Percentiles rank a stretch among this genome's conserved stretches.
Conservation (phyloP, 306 rosid genomes). For the Fragaria ananassa region DNA sequence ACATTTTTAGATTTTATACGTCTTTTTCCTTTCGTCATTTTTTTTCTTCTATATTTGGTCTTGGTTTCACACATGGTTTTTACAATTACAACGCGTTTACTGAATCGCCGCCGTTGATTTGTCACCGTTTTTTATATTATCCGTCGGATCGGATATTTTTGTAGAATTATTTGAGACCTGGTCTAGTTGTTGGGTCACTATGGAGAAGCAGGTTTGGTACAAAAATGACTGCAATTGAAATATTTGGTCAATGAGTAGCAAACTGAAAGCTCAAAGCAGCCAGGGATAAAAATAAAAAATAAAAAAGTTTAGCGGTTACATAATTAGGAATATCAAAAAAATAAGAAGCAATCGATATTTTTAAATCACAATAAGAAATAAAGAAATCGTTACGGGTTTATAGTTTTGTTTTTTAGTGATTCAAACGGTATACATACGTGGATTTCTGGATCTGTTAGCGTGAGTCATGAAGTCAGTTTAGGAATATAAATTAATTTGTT, state of each 20-base stretch:
- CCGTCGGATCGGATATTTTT: neutral
- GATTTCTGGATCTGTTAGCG: too few relatives aligned
- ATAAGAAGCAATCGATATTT: too few relatives aligned
- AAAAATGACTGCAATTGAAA: neutral
- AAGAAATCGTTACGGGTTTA: too few relatives aligned
- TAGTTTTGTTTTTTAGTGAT: too few relatives aligned
- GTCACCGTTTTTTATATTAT: neutral
- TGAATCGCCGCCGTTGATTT: neutral
- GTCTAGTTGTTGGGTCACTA: neutral
- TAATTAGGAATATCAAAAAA: neutral
- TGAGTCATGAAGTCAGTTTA: too few relatives aligned
- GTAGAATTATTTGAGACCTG: neutral
- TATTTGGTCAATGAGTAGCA: neutral
- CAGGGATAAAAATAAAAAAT: too few relatives aligned
- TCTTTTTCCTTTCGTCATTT: neutral
- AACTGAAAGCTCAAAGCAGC: neutral
- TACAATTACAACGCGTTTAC: neutral
- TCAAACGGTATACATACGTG: fast-evolving
- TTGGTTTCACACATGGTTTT: neutral
- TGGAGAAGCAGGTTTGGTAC: slow-evolving; percentile 1
- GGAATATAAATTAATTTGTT: too few relatives aligned
- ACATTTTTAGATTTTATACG: neutral
- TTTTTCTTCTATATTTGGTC: neutral
- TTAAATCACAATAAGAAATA: too few relatives aligned
- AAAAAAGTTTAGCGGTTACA: neutral